phyloP scores from a whole-genome alignment of 768 basidiomycete genomes.

The Pleurotus ostreatus region DNA sequence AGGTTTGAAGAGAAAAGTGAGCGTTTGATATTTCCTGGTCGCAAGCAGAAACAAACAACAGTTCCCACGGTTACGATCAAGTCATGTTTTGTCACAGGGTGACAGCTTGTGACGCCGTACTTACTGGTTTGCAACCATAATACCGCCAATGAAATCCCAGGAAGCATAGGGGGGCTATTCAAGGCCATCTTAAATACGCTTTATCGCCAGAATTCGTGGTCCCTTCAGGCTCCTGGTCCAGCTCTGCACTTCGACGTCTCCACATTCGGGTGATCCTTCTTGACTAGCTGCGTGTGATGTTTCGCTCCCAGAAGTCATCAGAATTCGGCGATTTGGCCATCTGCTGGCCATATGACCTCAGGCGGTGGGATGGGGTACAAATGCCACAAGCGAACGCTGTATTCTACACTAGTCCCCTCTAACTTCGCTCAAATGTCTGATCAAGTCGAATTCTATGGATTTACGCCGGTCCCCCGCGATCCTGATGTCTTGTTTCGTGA shows the following conservation, averaged over 20 bases:
- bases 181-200: no score
- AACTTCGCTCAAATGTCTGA: constrained; percentile 3
- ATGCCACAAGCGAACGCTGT: not conserved
- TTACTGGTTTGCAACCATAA: not conserved
- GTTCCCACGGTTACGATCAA: constrained; percentile 1
- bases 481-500: constrained; percentile 44
- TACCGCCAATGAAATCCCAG: not conserved
- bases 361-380: not conserved
- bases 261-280: no score
- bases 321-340: no score
- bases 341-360: no score
- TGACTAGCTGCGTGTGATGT: no score
- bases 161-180: no score
- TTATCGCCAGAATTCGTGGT: no score
- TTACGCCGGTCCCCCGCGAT: constrained; percentile 43
- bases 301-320: no score
- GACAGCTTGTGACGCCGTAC: not conserved
- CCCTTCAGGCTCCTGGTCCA: no score
- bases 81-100: not conserved
- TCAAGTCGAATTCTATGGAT: constrained; percentile 37
- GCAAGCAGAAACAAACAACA: not conserved
- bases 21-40: constrained; percentile 7
- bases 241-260: no score
- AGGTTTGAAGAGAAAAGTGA: constrained; percentile 1
- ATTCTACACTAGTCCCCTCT: not conserved